Conservation (phyloP, 495 filamentous ascomycete genomes). For the Podospora conica region DNA sequence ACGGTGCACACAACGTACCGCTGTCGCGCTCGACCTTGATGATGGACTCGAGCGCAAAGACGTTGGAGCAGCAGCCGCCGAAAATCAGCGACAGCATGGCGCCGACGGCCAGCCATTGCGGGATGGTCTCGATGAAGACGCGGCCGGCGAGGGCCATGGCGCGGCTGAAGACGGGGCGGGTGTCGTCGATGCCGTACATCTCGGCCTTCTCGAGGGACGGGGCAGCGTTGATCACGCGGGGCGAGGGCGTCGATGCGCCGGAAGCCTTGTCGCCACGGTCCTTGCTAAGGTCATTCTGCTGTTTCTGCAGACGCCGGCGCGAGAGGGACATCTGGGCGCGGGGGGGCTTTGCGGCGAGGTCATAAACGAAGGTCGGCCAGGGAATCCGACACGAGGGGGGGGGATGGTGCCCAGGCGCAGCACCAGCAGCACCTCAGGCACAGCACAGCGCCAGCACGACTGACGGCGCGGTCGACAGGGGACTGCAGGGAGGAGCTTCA, state of each 20-base stretch:
- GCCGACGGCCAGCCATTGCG: slow-evolving; percentile 59
- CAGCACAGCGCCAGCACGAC: not conserved
- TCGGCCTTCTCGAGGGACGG: slow-evolving; percentile 51
- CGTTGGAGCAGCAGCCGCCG: slow-evolving; percentile 96
- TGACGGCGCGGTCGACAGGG: not conserved
- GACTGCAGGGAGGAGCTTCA: not conserved
- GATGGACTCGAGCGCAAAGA: slow-evolving; percentile 93
- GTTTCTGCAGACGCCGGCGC: slow-evolving; percentile 32
- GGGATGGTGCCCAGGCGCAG: slow-evolving; percentile 5
- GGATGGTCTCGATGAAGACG: slow-evolving; percentile 56
- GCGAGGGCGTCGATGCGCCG: slow-evolving; percentile 28
- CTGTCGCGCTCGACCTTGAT: slow-evolving; percentile 72
- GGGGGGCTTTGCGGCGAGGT: slow-evolving; percentile 7
- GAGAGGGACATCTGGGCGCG: slow-evolving; percentile 29
- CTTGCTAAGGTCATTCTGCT: slow-evolving; percentile 28
- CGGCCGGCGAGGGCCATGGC: slow-evolving; percentile 49
- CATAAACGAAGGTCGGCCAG: slow-evolving; percentile 10
- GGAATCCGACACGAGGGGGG: not conserved
- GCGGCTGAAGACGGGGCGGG: slow-evolving; percentile 46
- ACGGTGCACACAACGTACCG: slow-evolving; percentile 35
- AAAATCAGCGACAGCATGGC: slow-evolving; percentile 86
- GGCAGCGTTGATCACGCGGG: slow-evolving; percentile 49
- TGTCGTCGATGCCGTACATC: slow-evolving; percentile 51
- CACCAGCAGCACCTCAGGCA: not conserved
- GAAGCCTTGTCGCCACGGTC: slow-evolving; percentile 29